Evolutionary conservation across 345 rosid genomes (phyloP), one percentile per base, ranked within the genome.

Genomic region (Sisymbrium irio): DNA sequence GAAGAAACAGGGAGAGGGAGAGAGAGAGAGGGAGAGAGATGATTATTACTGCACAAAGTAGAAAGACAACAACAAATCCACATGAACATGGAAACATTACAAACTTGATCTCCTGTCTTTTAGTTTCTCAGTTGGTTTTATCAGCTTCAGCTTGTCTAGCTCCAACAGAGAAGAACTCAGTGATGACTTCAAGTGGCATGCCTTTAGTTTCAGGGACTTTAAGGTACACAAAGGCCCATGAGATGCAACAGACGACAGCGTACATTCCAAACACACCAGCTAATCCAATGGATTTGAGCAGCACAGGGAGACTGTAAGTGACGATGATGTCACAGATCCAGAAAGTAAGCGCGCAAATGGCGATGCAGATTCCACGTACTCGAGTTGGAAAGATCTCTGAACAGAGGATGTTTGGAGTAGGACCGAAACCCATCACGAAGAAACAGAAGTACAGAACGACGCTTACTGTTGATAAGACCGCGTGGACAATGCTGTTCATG

Each of bases 391-490:
- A 95, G 73, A 95, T 95, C 85, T 95, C 99, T 0, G 99, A 77
- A 10, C 99, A 95, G 14, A 95, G 91, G 46, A 95, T 90, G 84
- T 95, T 95, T 5, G 99, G 99, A 59, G 89, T 40, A 15, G 99
- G 99, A 58, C 99, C 99, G 1, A 92, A 95, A 11, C 99, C 99
- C 98, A 95, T 89, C 69, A 95, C 97, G 33, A 95, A 95, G 92
- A 80, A 90, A 77, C 98, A 95, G 77, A 88, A 85, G 77, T 95
- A 95, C 17, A 89, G 73, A 40, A 95, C 73, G 0, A 92, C 88
- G 9, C 97, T 85, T 4, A 75, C 79, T 0, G 92, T 88, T 27
- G 96, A 95, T 80, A 92, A 74, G 33, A 84, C 84, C 25, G 93
- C 98, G 13, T 85, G 86, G 27, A 84, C 77, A 0, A 85, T 75